Percentiles rank a stretch among this genome's conserved stretches.
Conservation (phyloP, 805 yeast genomes). For the Wickerhamomyces hampshirensis region DNA sequence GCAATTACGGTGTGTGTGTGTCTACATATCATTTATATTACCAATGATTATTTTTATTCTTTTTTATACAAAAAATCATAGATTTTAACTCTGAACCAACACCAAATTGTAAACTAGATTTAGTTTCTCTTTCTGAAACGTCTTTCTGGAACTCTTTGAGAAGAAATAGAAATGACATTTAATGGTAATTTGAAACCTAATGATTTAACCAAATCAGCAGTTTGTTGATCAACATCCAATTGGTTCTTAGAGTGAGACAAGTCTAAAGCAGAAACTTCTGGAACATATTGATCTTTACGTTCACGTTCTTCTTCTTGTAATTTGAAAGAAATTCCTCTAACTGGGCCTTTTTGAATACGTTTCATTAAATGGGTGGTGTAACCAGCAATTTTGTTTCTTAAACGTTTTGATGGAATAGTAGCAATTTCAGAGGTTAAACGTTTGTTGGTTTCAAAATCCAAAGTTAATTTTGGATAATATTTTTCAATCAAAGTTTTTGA, state of each 20-base stretch:
- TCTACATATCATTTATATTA: slow-evolving; percentile 1
- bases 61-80: slow-evolving; percentile 17
- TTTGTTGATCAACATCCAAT: slow-evolving; percentile 95
- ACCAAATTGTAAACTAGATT: slow-evolving; percentile 19
- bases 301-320: slow-evolving; percentile 99
- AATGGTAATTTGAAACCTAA: slow-evolving; percentile 89
- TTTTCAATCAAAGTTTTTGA: slow-evolving; percentile 99
- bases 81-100: slow-evolving; percentile 2
- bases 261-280: slow-evolving; percentile 99
- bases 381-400: slow-evolving; percentile 99
- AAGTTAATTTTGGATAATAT: slow-evolving; percentile 98
- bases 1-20: too few species aligned
- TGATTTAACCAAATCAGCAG: slow-evolving; percentile 90
- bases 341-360: slow-evolving; percentile 99
- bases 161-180: slow-evolving; percentile 79
- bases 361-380: slow-evolving; percentile 99
- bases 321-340: slow-evolving; percentile 99
- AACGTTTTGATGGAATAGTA: slow-evolving; percentile 98
- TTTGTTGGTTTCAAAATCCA: slow-evolving; percentile 99
- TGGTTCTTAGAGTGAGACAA: slow-evolving; percentile 93
- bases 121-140: slow-evolving; percentile 90
- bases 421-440: slow-evolving; percentile 98
- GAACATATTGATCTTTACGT: slow-evolving; percentile 99
- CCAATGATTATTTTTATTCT: slow-evolving; percentile 13
- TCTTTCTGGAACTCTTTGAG: slow-evolving; percentile 83